Evolutionary conservation across 805 yeast species (phyloP), one percentile per base, ranked within the genome.

Genomic region (Isabelozyma rhagii): DNA sequence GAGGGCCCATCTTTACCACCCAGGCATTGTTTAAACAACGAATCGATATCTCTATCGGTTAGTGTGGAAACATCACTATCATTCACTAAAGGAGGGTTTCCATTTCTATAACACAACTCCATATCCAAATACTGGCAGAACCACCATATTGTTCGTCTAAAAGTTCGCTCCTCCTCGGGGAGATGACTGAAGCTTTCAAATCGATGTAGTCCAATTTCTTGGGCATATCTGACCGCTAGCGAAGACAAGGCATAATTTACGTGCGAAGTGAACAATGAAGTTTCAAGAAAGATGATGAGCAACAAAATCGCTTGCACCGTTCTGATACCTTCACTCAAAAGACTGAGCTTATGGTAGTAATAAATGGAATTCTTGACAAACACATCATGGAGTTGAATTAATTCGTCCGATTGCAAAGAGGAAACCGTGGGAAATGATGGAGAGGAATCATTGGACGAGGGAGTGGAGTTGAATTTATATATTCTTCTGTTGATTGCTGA

Each of bases 261-360:
- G 42, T 61, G 61, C 13, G 67, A 56, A n/a, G 63, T 55, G 7
- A 69, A 49, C 63, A 67, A 54, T 41, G 57, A 61, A 10, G 58
- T 58, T 50, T 63, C 75, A 36, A 75, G 63, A 51, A 69, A 79
- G 3, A 66, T 51, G 1, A 77, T 62, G 43, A 85, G 60, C 21
- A 84, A 56, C 21, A 85, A 53, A 8, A 83, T 64, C 0, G 80
- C 87, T 57, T 75, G 82, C 13, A 83, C 63, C 3, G 83, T 75
- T 39, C 65, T 66, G 0, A 79, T 46, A 9, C 84, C 85, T 51
- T 80, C 85, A 54, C 80, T 76, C 36, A 76, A 58, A 1, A 79
- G 67, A 5, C 77, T 63, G 7, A 82, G 60, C 51, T 80, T 71
- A 55, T 80, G 82, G 55, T 77, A 84, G 58, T 80, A 84, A 56